These are phyloP conservation scores for Sclerotinia borealis DNA, from an alignment of 2,329 filamentous ascomycete genomes.

Conservation along the genomic window DNA sequence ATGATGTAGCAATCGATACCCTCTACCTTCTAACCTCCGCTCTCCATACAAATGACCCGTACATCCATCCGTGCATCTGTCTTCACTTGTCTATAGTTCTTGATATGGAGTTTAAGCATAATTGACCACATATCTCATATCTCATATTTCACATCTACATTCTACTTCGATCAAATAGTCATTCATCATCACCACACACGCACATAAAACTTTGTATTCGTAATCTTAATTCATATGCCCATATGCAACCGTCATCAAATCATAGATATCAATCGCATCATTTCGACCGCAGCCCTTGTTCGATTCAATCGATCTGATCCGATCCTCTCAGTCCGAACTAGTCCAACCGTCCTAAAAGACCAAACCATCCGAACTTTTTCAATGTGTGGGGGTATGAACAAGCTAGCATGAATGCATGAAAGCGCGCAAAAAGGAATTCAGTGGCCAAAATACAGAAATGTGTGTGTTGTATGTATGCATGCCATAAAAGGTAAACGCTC, in stretches of 20 bases:
- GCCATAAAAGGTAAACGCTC: conserved; percentile 6
- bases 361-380: conserved; percentile 10
- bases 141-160: too few relatives aligned
- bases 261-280: conserved; percentile 2
- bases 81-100: too few relatives aligned
- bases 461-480: background rate
- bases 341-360: conserved; percentile 6
- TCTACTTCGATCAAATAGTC: too few relatives aligned
- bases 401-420: conserved; percentile 7
- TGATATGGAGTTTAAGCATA: too few relatives aligned
- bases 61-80: too few relatives aligned
- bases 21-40: too few relatives aligned
- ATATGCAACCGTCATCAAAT: conserved; percentile 10
- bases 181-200: background rate
- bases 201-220: background rate
- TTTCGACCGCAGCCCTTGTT: background rate
- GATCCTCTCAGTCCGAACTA: background rate
- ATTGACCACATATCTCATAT: too few relatives aligned
- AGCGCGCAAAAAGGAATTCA: conserved; percentile 4
- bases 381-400: conserved; percentile 11
- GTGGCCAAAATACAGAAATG: conserved; percentile 9
- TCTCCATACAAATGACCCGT: too few relatives aligned
- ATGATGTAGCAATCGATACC: too few relatives aligned
- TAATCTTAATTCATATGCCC: conserved; percentile 10
- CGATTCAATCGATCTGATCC: conserved; percentile 3